Conservation (phyloP, 768 basidiomycete species). For the Coprinopsis cinerea region DNA sequence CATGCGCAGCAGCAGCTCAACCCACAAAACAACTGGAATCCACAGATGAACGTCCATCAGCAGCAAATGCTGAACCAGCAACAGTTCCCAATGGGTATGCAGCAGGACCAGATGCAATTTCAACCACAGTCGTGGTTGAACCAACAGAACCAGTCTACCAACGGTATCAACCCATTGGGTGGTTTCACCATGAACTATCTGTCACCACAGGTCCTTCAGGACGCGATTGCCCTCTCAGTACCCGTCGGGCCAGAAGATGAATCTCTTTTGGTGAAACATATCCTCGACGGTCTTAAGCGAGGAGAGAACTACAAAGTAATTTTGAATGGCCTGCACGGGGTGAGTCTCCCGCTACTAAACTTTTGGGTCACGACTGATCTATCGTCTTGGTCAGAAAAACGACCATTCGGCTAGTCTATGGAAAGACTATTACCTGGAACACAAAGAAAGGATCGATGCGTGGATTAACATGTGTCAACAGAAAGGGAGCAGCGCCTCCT, state of each 20-base stretch:
- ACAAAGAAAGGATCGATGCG: slow-evolving; percentile 54
- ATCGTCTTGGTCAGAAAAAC: slow-evolving; percentile 29
- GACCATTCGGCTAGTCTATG: slow-evolving; percentile 56
- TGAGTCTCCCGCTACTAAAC: slow-evolving; percentile 26
- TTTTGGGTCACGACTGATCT: slow-evolving; percentile 15
- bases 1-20: not conserved
- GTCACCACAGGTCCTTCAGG: slow-evolving; percentile 51
- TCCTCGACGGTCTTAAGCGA: slow-evolving; percentile 34
- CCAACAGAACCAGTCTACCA: slow-evolving; percentile 21
- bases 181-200: slow-evolving; percentile 38
- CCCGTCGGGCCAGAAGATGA: slow-evolving; percentile 58
- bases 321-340: slow-evolving; percentile 62
- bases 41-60: not conserved
- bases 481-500: slow-evolving; percentile 16
- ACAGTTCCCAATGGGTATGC: no score
- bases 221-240: slow-evolving; percentile 45
- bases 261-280: slow-evolving; percentile 45
- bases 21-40: not conserved
- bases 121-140: not conserved
- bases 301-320: slow-evolving; percentile 56
- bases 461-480: slow-evolving; percentile 32
- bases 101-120: slow-evolving; percentile 18
- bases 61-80: no score
- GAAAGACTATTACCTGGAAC: slow-evolving; percentile 78
- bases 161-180: slow-evolving; percentile 26